Conservation (phyloP, 1,284 basidiomycete species). For the Macrocystidia cucumis region DNA sequence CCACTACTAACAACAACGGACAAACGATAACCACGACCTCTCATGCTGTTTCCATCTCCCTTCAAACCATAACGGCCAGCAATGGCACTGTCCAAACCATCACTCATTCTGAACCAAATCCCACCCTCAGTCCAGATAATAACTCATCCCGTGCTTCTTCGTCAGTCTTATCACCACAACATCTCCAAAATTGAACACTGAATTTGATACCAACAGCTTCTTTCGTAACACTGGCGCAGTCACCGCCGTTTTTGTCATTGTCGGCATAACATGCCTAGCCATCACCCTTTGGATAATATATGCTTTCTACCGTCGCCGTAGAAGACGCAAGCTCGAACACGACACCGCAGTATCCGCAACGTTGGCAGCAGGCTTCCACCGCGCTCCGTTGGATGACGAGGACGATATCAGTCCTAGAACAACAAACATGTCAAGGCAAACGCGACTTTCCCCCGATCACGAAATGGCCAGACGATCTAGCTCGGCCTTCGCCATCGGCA, state of each 20-base stretch:
- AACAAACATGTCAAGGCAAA: constrained; percentile 15
- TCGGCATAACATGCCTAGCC: constrained; percentile 63
- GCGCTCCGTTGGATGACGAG: constrained; percentile 61
- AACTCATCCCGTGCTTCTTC: constrained; percentile 28
- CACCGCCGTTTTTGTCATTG: constrained; percentile 68
- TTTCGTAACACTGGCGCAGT: constrained; percentile 72
- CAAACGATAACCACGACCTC: constrained; percentile 41
- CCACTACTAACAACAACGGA: constrained; percentile 53
- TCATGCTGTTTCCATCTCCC: constrained; percentile 45
- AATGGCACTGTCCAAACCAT: constrained; percentile 46
- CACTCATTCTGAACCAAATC: constrained; percentile 55
- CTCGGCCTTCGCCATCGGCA: constrained; percentile 21
- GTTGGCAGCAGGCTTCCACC: constrained; percentile 57
- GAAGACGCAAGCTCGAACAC: constrained; percentile 50
- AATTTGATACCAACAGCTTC: constrained; percentile 37
- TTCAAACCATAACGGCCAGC: constrained; percentile 42
- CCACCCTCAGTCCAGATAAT: constrained; percentile 49
- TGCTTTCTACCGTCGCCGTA: constrained; percentile 55
- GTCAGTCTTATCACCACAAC: constrained; percentile 33
- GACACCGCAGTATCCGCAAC: constrained; percentile 62
- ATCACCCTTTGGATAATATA: constrained; percentile 67
- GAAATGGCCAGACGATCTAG: constrained; percentile 27
- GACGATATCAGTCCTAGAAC: constrained; percentile 35
- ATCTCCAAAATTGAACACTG: constrained; percentile 2
- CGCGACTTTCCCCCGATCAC: constrained; percentile 19